These are phyloP conservation scores for Parafenestella ontariensis DNA, from an alignment of 2,329 filamentous ascomycete genomes.

Conservation along the genomic window DNA sequence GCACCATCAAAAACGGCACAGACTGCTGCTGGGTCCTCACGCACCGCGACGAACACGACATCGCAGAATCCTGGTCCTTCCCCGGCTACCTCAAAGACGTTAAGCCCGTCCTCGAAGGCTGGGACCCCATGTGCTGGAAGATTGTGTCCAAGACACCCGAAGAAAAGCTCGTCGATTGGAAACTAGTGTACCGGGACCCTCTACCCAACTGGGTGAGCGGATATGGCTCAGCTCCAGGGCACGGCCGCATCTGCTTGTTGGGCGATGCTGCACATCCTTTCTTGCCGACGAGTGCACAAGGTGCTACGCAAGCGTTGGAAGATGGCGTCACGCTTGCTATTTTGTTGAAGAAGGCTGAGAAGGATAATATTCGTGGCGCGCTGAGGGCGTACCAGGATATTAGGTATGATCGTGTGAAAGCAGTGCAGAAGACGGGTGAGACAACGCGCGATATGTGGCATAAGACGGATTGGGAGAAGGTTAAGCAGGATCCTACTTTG, in stretches of 20 bases:
- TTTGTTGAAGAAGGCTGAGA: conserved; percentile 34
- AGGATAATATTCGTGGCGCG: conserved; percentile 36
- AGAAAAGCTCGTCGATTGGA: conserved; percentile 58
- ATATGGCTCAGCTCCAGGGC: conserved; percentile 49
- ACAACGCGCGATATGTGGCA: conserved; percentile 46
- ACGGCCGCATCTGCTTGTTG: conserved; percentile 56
- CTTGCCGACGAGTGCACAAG: conserved; percentile 61
- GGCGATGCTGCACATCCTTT: conserved; percentile 64
- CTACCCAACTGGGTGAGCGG: conserved; percentile 60
- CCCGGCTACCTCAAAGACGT: conserved; percentile 44
- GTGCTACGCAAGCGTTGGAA: conserved; percentile 62
- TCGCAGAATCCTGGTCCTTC: conserved; percentile 47
- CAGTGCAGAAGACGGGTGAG: conserved; percentile 45
- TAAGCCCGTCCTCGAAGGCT: conserved; percentile 40
- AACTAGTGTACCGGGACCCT: conserved; percentile 62
- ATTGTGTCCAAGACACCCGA: conserved; percentile 48
- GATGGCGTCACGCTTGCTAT: conserved; percentile 49
- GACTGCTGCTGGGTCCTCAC: conserved; percentile 50
- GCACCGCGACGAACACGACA: conserved; percentile 45
- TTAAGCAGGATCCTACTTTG: conserved; percentile 37
- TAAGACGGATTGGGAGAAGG: conserved; percentile 45
- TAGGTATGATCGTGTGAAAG: conserved; percentile 41
- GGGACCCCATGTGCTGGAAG: conserved; percentile 44
- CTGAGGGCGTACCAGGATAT: conserved; percentile 45
- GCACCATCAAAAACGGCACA: conserved; percentile 44